Evolutionary conservation across 2,329 filamentous ascomycete species (phyloP), one percentile per base, ranked within the genome.

Genomic region (Eutypella sp.): DNA sequence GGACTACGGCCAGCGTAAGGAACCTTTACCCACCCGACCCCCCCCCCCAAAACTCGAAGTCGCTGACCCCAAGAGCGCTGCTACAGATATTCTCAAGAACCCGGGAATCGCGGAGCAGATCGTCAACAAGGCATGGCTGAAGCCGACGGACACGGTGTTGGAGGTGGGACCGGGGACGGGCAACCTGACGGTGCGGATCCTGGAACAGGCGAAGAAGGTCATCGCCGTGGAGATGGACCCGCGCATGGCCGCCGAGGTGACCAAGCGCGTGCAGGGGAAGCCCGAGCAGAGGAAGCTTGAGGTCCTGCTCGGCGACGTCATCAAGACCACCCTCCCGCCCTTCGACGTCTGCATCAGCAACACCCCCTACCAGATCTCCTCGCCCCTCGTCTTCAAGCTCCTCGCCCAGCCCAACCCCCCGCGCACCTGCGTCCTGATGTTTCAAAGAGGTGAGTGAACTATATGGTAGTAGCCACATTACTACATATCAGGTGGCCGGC

Each of bases 181-280:
- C 50, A 89, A 91, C 63, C 67, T 97, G 57, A 97, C 92, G 1
- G 85, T 93, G 22, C 80, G 89, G 48, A 96, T 97, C 49, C 73
- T 97, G 22, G 88, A 93, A 59, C 86, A 89, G 52, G 89, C 89
- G 19, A 91, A 90, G 67, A 88, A 87, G 54, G 70, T 76, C 22
- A 85, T 91, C 43, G 87, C 88, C 4, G 88, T 96, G 42, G 93
- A 99, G 72, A 78, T 96, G 65, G 93, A 99, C 69, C 91, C 93
- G 18, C 79, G 93, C 61, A 97, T 97, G 93, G 90, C 89, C 11
- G 92, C 92, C 48, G 93, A 97, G 70, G 79, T 96, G 52, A 93
- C 89, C 39, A 95, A 95, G 70, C 86, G 92, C 59, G 91, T 97
- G 8, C 91, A 96, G 67, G 91, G 89, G 18, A 95, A 85, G 37